A percentile compares a stretch with the other conserved stretches of the same genome.
Conservation (phyloP, 2,329 filamentous ascomycete species). For the Clarireedia monteithiana region DNA sequence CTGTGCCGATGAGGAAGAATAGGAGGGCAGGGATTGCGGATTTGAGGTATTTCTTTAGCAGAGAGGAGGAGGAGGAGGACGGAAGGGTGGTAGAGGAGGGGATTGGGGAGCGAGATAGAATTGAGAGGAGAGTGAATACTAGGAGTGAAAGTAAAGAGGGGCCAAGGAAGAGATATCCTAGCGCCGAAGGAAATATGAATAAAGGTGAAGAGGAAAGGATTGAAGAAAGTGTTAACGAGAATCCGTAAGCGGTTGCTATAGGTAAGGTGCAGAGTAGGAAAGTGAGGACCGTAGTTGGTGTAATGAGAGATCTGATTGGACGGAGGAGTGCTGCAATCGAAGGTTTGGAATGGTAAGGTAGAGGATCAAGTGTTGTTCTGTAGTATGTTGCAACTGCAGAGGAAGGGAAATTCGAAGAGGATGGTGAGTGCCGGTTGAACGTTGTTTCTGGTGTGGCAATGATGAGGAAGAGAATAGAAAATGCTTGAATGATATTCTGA, state of each 20-base stretch:
- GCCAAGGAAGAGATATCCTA: constrained; percentile 37
- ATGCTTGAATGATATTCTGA: constrained; percentile 39
- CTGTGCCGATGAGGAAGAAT: neutral
- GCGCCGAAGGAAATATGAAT: constrained; percentile 31
- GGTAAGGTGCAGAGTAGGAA: constrained; percentile 40
- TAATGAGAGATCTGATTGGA: constrained; percentile 35
- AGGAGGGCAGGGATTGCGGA: neutral
- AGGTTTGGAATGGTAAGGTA: constrained; percentile 9
- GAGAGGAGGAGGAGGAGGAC: neutral
- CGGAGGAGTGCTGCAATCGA: constrained; percentile 21
- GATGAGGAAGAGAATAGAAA: constrained; percentile 40
- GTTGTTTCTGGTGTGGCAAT: constrained; percentile 45
- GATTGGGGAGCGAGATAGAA: constrained; percentile 8
- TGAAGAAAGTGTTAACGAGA: constrained; percentile 38
- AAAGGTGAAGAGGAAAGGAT: constrained; percentile 40
- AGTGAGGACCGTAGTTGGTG: constrained; percentile 43
- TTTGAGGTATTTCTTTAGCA: neutral
- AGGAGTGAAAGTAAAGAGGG: constrained; percentile 17
- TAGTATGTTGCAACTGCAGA: constrained; percentile 8
- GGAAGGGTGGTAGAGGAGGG: neutral
- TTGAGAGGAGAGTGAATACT: constrained; percentile 10
- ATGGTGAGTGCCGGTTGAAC: constrained; percentile 35
- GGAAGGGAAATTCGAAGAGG: neutral
- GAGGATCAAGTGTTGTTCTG: constrained; percentile 7
- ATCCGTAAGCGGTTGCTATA: constrained; percentile 39